Conservation (phyloP, 768 basidiomycete genomes). For the Naganishia randhawae region DNA sequence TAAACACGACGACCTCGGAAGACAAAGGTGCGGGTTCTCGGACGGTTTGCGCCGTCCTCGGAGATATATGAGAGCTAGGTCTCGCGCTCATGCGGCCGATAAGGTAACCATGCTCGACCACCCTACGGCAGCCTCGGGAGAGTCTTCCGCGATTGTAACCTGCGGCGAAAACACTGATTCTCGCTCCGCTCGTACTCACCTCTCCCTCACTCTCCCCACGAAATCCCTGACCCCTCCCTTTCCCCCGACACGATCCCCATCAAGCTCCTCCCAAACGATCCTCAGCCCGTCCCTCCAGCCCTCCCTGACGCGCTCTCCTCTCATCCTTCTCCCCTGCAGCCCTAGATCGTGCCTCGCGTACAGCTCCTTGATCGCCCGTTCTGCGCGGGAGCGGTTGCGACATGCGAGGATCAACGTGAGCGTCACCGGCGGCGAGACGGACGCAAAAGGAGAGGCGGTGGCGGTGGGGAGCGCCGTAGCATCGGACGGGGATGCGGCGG, state of each 20-base stretch:
- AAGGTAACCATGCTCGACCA: no score
- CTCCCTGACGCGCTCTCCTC: conserved; percentile 33
- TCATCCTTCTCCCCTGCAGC: conserved; percentile 31
- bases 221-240: conserved; percentile 42
- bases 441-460: conserved; percentile 29
- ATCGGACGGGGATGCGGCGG: conserved; percentile 27
- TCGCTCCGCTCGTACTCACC: conserved; percentile 34
- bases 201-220: conserved; percentile 36
- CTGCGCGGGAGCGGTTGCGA: conserved; percentile 39
- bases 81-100: no score
- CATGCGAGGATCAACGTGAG: conserved; percentile 50
- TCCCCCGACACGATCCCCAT: conserved; percentile 42
- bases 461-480: conserved; percentile 12
- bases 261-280: conserved; percentile 45
- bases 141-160: no score
- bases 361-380: conserved; percentile 35
- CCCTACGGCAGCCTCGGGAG: no score
- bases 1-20: no score
- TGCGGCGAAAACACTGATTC: no score
- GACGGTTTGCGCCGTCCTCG: no score
- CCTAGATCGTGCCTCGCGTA: conserved; percentile 35
- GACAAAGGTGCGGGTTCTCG: no score
- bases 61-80: no score
- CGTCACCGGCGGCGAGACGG: conserved; percentile 32
- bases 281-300: conserved; percentile 44